These are phyloP conservation scores for Cryptococcus sp. DNA, from an alignment of 1,284 basidiomycete species.

Conservation along the genomic window DNA sequence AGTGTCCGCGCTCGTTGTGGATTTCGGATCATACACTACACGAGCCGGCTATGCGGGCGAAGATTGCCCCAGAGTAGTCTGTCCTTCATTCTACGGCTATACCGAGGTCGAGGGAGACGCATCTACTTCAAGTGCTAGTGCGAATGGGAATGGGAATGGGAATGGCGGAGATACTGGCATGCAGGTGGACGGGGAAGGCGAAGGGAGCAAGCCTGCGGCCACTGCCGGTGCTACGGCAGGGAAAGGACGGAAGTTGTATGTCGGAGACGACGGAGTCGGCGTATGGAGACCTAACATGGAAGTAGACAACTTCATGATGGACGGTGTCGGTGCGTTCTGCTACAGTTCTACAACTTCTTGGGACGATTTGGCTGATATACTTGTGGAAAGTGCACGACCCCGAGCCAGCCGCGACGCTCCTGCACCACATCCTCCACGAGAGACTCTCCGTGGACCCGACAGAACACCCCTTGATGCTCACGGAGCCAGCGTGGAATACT, in stretches of 20 bases:
- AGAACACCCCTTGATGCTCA: conserved; percentile 90
- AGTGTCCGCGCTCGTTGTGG: conserved; percentile 91
- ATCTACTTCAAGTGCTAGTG: conserved; percentile 14
- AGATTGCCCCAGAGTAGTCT: conserved; percentile 88
- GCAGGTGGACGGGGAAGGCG: conserved; percentile 8
- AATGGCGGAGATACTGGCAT: conserved; percentile 42
- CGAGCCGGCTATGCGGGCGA: conserved; percentile 97
- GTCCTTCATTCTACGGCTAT: conserved; percentile 88
- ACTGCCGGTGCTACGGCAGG: conserved; percentile 52
- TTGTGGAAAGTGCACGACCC: conserved; percentile 71
- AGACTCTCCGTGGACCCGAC: conserved; percentile 67
- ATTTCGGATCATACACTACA: conserved; percentile 86
- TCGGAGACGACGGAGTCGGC: conserved; percentile 90
- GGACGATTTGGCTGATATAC: not conserved
- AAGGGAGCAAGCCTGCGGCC: conserved; percentile 1
- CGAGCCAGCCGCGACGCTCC: conserved; percentile 69
- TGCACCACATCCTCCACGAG: conserved; percentile 73
- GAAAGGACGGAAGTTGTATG: conserved; percentile 65
- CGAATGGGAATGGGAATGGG: conserved; percentile 11
- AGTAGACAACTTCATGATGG: conserved; percentile 77
- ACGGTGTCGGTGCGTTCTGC: conserved; percentile 75
- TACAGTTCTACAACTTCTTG: not conserved
- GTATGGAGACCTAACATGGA: conserved; percentile 89
- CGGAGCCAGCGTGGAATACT: conserved; percentile 96
- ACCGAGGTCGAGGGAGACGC: conserved; percentile 51